Percentiles rank a stretch among this genome's conserved stretches.
Evolutionary conservation across 805 yeast species (phyloP).

Genomic region (Lipomyces anomalus): DNA sequence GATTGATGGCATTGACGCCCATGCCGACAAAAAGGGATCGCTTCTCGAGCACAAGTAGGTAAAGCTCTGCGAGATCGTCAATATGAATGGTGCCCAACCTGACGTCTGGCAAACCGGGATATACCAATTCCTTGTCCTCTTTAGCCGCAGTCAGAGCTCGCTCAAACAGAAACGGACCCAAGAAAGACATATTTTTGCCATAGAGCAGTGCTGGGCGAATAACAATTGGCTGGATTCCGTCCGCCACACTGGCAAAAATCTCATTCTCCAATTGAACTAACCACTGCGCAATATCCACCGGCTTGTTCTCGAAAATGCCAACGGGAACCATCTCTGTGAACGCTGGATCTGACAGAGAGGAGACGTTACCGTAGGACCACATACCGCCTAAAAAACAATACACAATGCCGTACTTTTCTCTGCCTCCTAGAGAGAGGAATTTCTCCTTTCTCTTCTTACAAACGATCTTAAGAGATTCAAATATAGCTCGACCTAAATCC

Average conservation of each 20-base stretch:
- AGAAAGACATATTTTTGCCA: not conserved
- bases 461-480: not conserved
- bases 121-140: not conserved
- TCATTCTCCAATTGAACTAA: not conserved
- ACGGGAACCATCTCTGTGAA: not conserved
- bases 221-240: not conserved
- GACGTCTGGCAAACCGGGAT: not conserved
- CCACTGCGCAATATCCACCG: not conserved
- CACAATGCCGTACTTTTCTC: not conserved
- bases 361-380: not conserved
- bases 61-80: not conserved
- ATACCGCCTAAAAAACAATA: not conserved
- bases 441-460: not conserved
- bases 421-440: not conserved
- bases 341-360: not conserved
- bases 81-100: not conserved
- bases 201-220: not conserved
- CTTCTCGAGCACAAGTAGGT: not conserved
- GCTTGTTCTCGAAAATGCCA: not conserved
- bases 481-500: too few species aligned
- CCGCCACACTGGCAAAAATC: not conserved
- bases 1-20: not conserved
- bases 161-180: not conserved
- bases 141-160: not conserved
- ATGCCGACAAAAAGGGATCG: not conserved